phyloP scores from a whole-genome alignment of 1,284 basidiomycete species.

The Puccinia polysora region DNA sequence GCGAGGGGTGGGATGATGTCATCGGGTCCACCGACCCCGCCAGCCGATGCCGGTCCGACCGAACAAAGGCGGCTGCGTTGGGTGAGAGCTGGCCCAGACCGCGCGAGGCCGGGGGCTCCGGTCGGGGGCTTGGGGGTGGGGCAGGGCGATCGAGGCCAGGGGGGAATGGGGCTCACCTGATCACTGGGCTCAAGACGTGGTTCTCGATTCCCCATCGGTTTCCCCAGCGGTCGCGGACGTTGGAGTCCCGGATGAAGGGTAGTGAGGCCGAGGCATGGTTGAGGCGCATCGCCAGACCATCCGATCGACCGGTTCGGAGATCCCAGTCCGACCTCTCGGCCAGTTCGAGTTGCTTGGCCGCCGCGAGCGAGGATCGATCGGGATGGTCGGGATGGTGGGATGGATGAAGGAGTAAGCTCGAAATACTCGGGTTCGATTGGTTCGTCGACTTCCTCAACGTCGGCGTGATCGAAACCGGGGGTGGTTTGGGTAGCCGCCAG shows the following conservation, averaged over 20 bases:
- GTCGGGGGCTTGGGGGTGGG: background rate
- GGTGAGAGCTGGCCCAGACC: no score
- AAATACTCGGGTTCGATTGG: background rate
- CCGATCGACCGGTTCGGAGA: conserved; percentile 9
- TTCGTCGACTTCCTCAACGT: conserved; percentile 2
- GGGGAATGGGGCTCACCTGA: conserved; percentile 16
- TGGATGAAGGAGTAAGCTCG: background rate
- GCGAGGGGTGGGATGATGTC: no score
- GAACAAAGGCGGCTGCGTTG: no score
- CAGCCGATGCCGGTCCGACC: no score
- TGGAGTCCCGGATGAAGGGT: conserved; percentile 4
- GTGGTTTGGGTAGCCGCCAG: conserved; percentile 31
- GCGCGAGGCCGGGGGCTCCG: background rate
- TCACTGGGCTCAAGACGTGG: conserved; percentile 38
- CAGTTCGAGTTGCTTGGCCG: conserved; percentile 21
- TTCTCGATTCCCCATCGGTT: conserved; percentile 37
- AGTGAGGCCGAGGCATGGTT: background rate
- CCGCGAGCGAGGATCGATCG: background rate
- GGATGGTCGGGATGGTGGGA: background rate
- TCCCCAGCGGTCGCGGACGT: conserved; percentile 29
- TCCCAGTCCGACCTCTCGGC: conserved; percentile 26
- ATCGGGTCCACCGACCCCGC: no score
- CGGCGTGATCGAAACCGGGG: conserved; percentile 20
- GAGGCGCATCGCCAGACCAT: conserved; percentile 15
- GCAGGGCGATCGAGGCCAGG: background rate